A percentile compares a stretch with the other conserved stretches of the same genome.
phyloP scores from a whole-genome alignment of 2,329 filamentous ascomycete species.

The Cadophora gregata region DNA sequence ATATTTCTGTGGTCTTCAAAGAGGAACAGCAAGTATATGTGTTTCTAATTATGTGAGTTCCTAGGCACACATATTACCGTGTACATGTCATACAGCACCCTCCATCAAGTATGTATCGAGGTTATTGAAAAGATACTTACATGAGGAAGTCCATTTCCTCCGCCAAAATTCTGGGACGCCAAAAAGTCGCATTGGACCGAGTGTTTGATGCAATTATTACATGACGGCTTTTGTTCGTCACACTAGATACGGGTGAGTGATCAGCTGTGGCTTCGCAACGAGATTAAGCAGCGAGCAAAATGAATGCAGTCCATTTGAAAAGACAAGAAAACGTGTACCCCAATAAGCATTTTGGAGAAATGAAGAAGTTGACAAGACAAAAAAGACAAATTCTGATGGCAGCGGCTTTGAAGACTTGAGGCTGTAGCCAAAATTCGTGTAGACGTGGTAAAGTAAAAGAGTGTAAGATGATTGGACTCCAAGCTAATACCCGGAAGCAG shows the following conservation, averaged over 20 bases:
- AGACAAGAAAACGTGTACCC: background rate
- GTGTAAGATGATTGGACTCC: background rate
- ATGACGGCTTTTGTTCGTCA: slow-evolving; percentile 49
- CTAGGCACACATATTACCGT: too few species aligned
- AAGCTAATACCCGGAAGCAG: background rate
- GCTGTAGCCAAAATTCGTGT: background rate
- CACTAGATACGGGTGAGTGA: slow-evolving; percentile 42
- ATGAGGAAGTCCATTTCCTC: slow-evolving; percentile 15
- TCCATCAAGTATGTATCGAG: background rate
- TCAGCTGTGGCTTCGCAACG: background rate
- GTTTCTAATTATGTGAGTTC: too few species aligned
- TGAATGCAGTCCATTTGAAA: background rate
- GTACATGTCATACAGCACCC: too few species aligned
- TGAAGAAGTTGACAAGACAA: background rate
- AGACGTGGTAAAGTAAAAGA: background rate
- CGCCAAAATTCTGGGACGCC: slow-evolving; percentile 26
- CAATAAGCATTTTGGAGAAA: background rate
- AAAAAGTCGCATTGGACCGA: slow-evolving; percentile 49
- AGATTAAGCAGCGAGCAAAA: background rate
- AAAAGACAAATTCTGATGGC: background rate
- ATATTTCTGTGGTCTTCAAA: background rate
- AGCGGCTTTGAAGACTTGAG: background rate
- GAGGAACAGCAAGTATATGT: too few species aligned
- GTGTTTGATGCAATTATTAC: slow-evolving; percentile 50
- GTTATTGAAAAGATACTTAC: slow-evolving; percentile 15